Percentiles rank a stretch among this genome's conserved stretches.
Evolutionary conservation across 1,284 basidiomycete species (phyloP).

Genomic region (Fereydounia khargensis): DNA sequence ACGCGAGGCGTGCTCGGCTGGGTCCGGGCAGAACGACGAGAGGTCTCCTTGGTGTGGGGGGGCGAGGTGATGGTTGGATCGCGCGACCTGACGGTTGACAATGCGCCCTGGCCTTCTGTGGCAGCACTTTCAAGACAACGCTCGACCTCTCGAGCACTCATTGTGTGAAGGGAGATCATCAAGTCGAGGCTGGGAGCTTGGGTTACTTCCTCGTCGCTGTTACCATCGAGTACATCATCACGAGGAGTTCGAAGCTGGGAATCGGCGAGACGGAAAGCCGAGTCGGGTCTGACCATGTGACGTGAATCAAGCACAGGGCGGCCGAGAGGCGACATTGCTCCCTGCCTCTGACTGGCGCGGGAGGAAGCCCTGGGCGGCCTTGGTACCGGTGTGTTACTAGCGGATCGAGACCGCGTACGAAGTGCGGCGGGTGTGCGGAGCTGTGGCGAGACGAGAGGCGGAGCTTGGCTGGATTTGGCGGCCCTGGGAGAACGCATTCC

Average conservation of each 20-base stretch:
- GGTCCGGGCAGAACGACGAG: too few species aligned
- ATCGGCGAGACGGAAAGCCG: not conserved
- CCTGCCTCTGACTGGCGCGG: slow-evolving; percentile 11
- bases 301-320: slow-evolving; percentile 1
- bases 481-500: not conserved
- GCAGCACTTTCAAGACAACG: not conserved
- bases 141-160: not conserved
- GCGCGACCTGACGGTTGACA: not conserved
- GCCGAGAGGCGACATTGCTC: slow-evolving; percentile 9
- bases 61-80: too few species aligned
- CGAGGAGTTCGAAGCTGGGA: too few species aligned
- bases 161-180: not conserved
- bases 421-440: not conserved
- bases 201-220: not conserved
- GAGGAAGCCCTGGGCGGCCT: slow-evolving; percentile 3
- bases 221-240: not conserved
- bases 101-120: not conserved
- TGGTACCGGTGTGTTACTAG: not conserved
- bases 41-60: too few species aligned
- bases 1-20: too few species aligned
- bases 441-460: not conserved
- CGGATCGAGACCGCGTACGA: not conserved
- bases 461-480: not conserved
- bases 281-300: slow-evolving; percentile 5
- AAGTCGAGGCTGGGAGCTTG: not conserved